Base-by-base conservation (phyloP, 352 stramenopile species). In the Globisporangium splendens region DNA sequence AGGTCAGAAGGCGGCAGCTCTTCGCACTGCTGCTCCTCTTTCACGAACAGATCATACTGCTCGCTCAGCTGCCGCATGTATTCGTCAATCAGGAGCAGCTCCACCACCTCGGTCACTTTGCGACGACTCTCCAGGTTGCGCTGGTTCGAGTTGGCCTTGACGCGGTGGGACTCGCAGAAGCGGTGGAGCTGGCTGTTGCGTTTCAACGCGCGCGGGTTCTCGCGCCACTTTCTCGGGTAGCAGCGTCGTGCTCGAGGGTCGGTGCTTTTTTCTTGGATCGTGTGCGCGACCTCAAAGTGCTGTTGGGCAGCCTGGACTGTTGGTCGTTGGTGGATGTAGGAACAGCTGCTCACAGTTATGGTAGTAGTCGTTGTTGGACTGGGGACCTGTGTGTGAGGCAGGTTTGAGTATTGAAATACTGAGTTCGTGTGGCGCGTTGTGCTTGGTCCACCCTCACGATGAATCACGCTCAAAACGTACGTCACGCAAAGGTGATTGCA, bases 81-180 rank as follows among this genome's bases (percentile, higher is more conserved):
- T 14, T 13, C 15, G 14, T 41, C 24, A 22, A 53, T 33, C 24
- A n/a, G 24, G 14, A 41, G 21, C 8, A 22, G 20, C 24, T 41
- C 47, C 1, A 31, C 28, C 48, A 54, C 17, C 15, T 42, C 15
- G 3, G n/a, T 4, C 48, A 12, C 48, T 18, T 54, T 43, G 24
- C 72, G 70, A 49, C 73, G 60, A 13, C 65, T 64, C 52, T 88
- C 72, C 14, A 84, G 70, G 2, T 70, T 68, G 11, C 77, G 77
- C 65, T 91, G 78, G 71, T 88, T 86, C 54, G 70, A 68, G 62
- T 88, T 88, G 48, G 77, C 73, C 53, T 85, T 81, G 15, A 66
- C 59, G 38, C 78, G 73, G 55, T 85, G 78, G 48, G 73, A 66
- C 35, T 83, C 69, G 56, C 78, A 88, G 17, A 88, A 60, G 33